These are phyloP conservation scores for Diaporthe ampelina DNA, from an alignment of 2,329 filamentous ascomycete genomes.

Conservation along the genomic window DNA sequence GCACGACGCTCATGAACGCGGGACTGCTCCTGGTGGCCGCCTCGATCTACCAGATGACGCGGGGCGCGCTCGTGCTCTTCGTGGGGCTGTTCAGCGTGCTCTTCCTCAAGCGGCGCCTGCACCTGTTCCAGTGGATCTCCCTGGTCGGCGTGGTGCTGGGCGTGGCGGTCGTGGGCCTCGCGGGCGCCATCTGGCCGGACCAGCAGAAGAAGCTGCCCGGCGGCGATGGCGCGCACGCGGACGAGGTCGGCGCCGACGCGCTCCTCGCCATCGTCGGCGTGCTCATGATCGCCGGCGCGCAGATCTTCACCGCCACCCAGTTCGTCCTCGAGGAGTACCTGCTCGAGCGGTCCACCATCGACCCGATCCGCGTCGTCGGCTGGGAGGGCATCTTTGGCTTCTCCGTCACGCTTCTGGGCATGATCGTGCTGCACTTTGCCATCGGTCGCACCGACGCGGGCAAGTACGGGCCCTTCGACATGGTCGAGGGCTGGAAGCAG, in stretches of 20 bases:
- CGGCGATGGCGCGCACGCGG: conserved; percentile 51
- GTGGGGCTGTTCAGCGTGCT: conserved; percentile 95
- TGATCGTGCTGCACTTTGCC: conserved; percentile 83
- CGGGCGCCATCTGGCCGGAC: conserved; percentile 85
- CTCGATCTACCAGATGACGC: conserved; percentile 98
- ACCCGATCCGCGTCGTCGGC: conserved; percentile 91
- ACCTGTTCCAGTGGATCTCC: conserved; percentile 92
- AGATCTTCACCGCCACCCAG: conserved; percentile 96
- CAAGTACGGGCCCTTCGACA: conserved; percentile 88
- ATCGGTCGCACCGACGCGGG: conserved; percentile 83
- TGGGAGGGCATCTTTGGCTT: conserved; percentile 98
- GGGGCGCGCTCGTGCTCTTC: conserved; percentile 93
- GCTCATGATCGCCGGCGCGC: conserved; percentile 89
- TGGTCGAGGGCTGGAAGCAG: conserved; percentile 86
- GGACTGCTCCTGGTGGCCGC: conserved; percentile 94
- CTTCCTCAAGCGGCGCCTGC: conserved; percentile 84
- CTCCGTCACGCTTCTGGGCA: conserved; percentile 80
- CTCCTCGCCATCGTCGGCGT: conserved; percentile 85
- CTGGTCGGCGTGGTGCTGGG: conserved; percentile 89
- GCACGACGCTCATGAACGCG: conserved; percentile 97
- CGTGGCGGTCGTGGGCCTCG: conserved; percentile 90
- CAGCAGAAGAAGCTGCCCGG: conserved; percentile 60
- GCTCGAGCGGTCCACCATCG: conserved; percentile 73
- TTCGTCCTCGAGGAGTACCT: conserved; percentile 98
- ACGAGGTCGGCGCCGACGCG: conserved; percentile 61